Evolutionary conservation across 257 asterid genomes (phyloP).

Genomic region (Petunia secreta): DNA sequence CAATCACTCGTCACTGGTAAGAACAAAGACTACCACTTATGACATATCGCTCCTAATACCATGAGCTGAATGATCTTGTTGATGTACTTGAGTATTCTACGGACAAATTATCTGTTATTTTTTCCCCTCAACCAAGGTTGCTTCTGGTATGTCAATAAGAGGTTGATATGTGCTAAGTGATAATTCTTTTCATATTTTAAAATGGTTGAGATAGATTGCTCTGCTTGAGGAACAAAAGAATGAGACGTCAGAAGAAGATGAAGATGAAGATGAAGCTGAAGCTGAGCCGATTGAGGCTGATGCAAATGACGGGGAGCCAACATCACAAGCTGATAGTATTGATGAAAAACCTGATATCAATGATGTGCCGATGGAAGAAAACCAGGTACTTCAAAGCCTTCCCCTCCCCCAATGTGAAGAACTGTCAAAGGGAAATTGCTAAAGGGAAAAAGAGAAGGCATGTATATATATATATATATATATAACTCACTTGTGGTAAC

Average conservation of each 20-base stretch:
- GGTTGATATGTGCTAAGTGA: not conserved
- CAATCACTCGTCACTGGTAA: not conserved
- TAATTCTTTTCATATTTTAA: not conserved
- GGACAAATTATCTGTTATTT: not conserved
- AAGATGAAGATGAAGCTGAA: conserved; percentile 74
- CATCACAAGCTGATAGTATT: conserved; percentile 50
- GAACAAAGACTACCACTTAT: not conserved
- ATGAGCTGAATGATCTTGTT: not conserved
- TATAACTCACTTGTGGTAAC: not conserved
- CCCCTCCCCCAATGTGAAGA: not conserved
- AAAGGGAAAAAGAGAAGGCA: not conserved
- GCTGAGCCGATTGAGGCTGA: conserved; percentile 54
- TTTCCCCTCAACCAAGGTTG: not conserved
- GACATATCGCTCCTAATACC: not conserved
- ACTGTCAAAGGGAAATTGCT: not conserved
- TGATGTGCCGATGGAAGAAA: conserved; percentile 74
- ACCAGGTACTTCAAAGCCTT: conserved; percentile 44
- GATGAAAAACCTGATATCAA: conserved; percentile 90
- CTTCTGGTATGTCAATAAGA: not conserved
- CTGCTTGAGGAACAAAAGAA: conserved; percentile 76
- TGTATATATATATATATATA: not conserved
- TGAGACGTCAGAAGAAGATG: conserved; percentile 65
- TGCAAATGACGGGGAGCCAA: conserved; percentile 38
- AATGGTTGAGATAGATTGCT: conserved; percentile 51
- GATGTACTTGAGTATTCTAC: not conserved